A percentile compares a stretch with the other conserved stretches of the same genome.
Evolutionary conservation across 495 filamentous ascomycete genomes (phyloP).

Genomic region (Collariella sp.): DNA sequence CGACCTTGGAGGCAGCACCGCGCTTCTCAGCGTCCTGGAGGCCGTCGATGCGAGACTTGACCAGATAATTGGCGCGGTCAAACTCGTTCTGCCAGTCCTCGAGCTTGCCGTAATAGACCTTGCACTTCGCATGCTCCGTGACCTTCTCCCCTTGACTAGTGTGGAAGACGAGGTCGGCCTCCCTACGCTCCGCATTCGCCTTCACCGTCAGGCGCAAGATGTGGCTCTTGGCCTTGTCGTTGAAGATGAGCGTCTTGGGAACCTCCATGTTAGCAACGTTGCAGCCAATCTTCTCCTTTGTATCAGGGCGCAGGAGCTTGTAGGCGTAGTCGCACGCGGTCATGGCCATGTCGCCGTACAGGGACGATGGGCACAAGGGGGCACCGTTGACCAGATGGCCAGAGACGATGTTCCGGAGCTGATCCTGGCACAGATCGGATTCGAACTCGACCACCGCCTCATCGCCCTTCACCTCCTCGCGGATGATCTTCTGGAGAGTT

Average conservation of each 20-base stretch:
- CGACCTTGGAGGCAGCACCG: not conserved
- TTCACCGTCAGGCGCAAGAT: conserved; percentile 17
- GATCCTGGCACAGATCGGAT: conserved; percentile 43
- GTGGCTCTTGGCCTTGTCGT: not conserved
- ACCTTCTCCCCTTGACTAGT: not conserved
- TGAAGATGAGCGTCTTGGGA: conserved; percentile 42
- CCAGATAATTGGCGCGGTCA: not conserved
- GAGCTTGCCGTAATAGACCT: not conserved
- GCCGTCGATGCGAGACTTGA: not conserved
- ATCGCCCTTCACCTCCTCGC: not conserved
- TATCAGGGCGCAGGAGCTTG: conserved; percentile 29
- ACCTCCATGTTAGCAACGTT: conserved; percentile 43
- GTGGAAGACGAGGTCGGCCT: not conserved
- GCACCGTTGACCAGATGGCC: conserved; percentile 53
- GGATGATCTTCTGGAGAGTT: not conserved
- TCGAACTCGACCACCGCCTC: conserved; percentile 34
- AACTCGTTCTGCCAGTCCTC: no score
- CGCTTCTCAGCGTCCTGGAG: not conserved
- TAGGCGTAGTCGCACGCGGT: conserved; percentile 49
- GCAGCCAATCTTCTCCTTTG: conserved; percentile 20
- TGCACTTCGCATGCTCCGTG: not conserved
- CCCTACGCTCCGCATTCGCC: conserved; percentile 12
- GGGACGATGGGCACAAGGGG: conserved; percentile 47
- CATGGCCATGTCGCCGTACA: conserved; percentile 55
- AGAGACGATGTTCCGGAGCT: conserved; percentile 41